Base-by-base conservation (phyloP, 2,329 filamentous ascomycete species). In the Clarireedia monteithiana region DNA sequence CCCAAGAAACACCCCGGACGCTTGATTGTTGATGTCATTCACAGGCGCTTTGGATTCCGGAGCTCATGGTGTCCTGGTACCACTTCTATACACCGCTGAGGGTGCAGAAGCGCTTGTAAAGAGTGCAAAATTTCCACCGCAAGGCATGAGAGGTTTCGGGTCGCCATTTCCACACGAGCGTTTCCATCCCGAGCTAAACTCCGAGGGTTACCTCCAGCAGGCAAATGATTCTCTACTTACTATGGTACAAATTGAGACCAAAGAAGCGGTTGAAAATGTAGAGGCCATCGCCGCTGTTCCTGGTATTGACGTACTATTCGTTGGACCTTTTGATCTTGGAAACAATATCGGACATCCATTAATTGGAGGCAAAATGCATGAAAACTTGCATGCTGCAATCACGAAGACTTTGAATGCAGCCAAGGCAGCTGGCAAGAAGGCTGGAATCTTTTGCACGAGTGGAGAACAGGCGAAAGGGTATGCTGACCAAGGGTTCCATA, bases 191-290 rank as follows among this genome's bases (percentile, higher is more conserved):
- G 66, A 71, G 6, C 72, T 78, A n/a, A 74, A 71, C 10, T 74
- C 77, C 58, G 76, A 77, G 12, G 77, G 80, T 58, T 83, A 83
- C 60, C 74, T 82, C 50, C 75, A 80, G 62, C 74, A 79, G 53
- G 79, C 79, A 48, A 82, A 83, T 63, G 73, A 75, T 7, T 75
- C 75, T 30, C 73, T 86, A 23, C 66, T 86, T 57, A 84, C 80
- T 15, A 83, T 85, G 71, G 81, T 86, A 10, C 84, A 86, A 68
- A 86, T 87, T 52, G 84, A 87, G 71, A 86, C 84, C 0, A 72
- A 74, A 58, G 82, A 85, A 66, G 83, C 83, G 0, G 71, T 86
- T 14, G 77, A 81, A 1, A 70, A 71, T 12, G 77, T 86, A 1
- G 82, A 85, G 36, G 79, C 78, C 48, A 86, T 87, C 67, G 82